phyloP scores from a whole-genome alignment of 768 basidiomycete species.

The Coprinopsis strossmayeri region DNA sequence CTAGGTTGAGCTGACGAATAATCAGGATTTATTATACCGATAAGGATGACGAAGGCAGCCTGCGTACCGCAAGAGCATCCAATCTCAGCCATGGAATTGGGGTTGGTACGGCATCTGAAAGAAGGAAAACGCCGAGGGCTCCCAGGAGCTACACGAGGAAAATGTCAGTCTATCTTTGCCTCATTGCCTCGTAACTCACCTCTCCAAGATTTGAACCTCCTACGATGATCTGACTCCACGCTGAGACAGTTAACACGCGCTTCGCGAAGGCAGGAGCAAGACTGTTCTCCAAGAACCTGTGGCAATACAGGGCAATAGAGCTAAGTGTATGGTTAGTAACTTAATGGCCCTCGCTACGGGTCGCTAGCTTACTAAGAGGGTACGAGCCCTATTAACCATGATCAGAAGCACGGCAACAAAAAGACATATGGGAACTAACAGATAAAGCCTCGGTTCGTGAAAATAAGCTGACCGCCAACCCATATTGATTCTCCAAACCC shows the following conservation, averaged over 20 bases:
- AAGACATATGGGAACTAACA: constrained; percentile 14
- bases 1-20: constrained; percentile 19
- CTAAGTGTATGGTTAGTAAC: constrained; percentile 6
- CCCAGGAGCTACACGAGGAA: constrained; percentile 26
- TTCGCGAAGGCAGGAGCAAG: constrained; percentile 25
- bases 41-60: neutral
- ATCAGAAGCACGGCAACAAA: neutral
- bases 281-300: constrained; percentile 23
- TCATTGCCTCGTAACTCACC: too few species aligned
- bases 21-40: neutral
- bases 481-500: constrained; percentile 22
- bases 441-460: constrained; percentile 21
- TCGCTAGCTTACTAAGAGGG: constrained; percentile 19
- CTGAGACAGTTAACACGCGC: constrained; percentile 20
- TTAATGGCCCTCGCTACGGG: neutral
- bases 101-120: constrained; percentile 23
- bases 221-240: constrained; percentile 28
- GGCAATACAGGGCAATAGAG: constrained; percentile 23
- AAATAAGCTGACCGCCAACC: constrained; percentile 22
- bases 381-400: constrained; percentile 16
- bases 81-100: constrained; percentile 27
- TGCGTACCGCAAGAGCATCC: constrained; percentile 20
- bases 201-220: constrained; percentile 30
- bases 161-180: too few species aligned
- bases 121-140: constrained; percentile 21